Base-by-base conservation (phyloP, 2,329 filamentous ascomycete species). In the Cyanodermella asteris region DNA sequence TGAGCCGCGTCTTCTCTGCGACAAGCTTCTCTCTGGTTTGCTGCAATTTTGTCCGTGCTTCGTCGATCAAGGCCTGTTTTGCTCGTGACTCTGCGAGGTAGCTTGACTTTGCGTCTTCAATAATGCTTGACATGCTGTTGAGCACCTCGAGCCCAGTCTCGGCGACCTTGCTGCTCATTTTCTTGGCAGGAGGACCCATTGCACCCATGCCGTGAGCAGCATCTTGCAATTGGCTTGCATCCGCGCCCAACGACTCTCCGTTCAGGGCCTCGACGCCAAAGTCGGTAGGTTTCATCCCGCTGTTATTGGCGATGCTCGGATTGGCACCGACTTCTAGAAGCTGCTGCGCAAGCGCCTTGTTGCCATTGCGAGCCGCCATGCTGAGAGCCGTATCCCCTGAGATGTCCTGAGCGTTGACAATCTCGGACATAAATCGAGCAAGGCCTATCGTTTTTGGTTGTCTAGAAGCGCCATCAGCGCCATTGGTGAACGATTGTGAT, bases 371-470 rank as follows among this genome's bases (percentile, higher is more conserved):
- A 2, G 87, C 82, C 2, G 84, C 87, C 33, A 94, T 72, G 37
- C 93, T 93, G 12, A 97, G 57, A 0, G 87, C 87, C 0, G 87
- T 97, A 42, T 97, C 91, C 1, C 87, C 87, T 17, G 76, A 75
- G 39, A 82, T 81, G 47, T 97, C 87, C 39, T 84, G 76, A 1
- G 82, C 74, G 39, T 97, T 94, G 31, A 97, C 84, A 46, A 97
- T 90, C 43, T 94, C 82, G 24, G 75, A 78, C 65, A 97, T 90
- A 50, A 97, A 97, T 18, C 80, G 71, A 16, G 78, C 82, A 26
- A 97, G 62, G 13, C 75, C 78, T 49, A 94, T 90, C 33, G 64
- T 77, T 27, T 65, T 74, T 20, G 50, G 51, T 8, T 33, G 47
- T 33, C 31, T 44, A 28, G 31, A 45, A 20, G 5, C 38, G 37